A percentile compares a stretch with the other conserved stretches of the same genome.
These are phyloP conservation scores for Fusarium lyarnte DNA, from an alignment of 2,329 filamentous ascomycete species.

Conservation along the genomic window DNA sequence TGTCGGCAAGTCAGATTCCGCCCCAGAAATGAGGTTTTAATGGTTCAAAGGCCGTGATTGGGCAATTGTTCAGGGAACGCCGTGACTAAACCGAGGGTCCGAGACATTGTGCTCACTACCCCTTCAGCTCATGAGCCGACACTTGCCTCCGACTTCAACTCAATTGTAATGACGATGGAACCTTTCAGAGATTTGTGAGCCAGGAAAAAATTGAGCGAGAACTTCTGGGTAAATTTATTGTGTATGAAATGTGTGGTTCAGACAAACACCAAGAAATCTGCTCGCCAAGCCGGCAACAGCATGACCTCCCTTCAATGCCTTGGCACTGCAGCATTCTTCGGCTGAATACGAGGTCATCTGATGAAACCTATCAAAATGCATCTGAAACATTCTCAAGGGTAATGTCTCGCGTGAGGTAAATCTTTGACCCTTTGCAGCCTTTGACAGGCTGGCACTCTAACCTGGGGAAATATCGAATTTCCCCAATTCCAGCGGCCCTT, in stretches of 20 bases:
- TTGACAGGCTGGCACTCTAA: background rate
- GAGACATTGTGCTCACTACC: conserved; percentile 26
- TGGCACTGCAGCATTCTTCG: conserved; percentile 6
- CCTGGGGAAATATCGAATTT: conserved; percentile 28
- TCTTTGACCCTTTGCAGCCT: background rate
- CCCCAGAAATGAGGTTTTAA: background rate
- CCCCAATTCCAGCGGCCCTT: conserved; percentile 25
- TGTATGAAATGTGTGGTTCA: accelerated
- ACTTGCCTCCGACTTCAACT: background rate
- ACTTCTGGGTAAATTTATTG: background rate
- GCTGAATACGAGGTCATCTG: background rate
- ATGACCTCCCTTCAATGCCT: background rate
- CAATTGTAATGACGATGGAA: background rate
- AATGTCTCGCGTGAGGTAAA: background rate
- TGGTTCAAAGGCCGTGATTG: background rate
- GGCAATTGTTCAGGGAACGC: background rate
- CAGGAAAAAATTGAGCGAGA: background rate
- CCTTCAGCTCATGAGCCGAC: background rate
- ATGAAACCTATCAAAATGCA: background rate
- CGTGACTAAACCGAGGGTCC: conserved; percentile 13
- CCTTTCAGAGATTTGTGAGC: background rate
- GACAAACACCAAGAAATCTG: background rate
- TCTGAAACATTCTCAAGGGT: conserved; percentile 24
- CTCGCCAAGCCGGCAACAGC: background rate
- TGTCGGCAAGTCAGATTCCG: background rate